Evolutionary conservation across 176 grass and related monocot species (phyloP).

Genomic region (Phyllostachys edulis): DNA sequence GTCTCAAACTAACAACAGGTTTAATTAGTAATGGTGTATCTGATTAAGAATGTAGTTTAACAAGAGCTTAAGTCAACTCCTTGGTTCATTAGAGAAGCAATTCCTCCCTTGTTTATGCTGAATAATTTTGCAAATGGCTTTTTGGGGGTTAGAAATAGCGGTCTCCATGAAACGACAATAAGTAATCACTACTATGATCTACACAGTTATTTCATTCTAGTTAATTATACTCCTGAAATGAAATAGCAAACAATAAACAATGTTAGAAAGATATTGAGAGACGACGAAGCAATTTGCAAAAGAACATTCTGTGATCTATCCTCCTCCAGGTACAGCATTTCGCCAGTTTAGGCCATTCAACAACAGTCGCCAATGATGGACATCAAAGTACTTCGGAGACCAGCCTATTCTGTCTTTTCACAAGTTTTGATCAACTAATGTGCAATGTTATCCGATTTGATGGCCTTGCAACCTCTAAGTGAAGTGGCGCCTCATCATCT

Average conservation of each 20-base stretch:
- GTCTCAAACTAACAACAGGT: background rate
- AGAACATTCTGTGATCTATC: slow-evolving; percentile 30
- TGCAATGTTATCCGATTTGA: slow-evolving; percentile 11
- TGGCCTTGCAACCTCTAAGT: slow-evolving; percentile 12
- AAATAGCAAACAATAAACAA: background rate
- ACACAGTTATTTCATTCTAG: background rate
- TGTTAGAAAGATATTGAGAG: background rate
- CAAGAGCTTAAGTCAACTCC: background rate
- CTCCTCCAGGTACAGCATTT: background rate
- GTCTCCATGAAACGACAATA: too few relatives aligned
- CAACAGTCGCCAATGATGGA: background rate
- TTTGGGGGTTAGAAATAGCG: background rate
- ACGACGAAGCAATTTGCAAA: slow-evolving; percentile 12
- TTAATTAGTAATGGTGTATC: background rate
- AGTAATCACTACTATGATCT: background rate
- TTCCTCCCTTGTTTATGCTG: background rate
- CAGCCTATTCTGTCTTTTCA: slow-evolving; percentile 42
- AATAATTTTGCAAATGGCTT: background rate
- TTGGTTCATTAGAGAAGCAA: background rate
- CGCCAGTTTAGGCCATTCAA: slow-evolving; percentile 28
- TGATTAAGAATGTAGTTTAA: background rate
- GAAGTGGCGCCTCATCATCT: background rate
- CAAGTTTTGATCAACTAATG: slow-evolving; percentile 32
- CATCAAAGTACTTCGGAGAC: slow-evolving; percentile 19
- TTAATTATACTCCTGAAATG: background rate